Conservation (phyloP, 495 filamentous ascomycete species). For the Neurospora sp. region DNA sequence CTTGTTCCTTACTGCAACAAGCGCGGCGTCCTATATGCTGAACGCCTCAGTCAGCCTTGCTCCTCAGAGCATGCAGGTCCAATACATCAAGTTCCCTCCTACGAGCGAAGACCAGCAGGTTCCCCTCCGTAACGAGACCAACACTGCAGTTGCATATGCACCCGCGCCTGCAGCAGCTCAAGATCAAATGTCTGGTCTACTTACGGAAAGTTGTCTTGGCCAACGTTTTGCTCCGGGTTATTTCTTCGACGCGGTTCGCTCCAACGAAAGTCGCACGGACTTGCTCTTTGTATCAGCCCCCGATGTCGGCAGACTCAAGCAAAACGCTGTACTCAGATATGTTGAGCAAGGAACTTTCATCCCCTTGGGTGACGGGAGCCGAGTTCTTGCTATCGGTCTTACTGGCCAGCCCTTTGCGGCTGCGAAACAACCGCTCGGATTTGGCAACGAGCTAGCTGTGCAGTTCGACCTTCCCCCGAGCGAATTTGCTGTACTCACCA, state of each 20-base stretch:
- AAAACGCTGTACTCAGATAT: conserved; percentile 34
- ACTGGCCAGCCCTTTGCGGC: conserved; percentile 61
- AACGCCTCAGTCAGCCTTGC: conserved; percentile 47
- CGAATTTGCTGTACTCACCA: conserved; percentile 85
- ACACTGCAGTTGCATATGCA: conserved; percentile 15
- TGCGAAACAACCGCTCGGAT: conserved; percentile 59
- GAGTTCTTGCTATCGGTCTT: conserved; percentile 64
- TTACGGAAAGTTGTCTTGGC: conserved; percentile 25
- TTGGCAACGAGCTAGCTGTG: conserved; percentile 88
- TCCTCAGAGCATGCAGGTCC: conserved; percentile 92
- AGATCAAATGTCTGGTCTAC: background rate
- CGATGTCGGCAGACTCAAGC: conserved; percentile 71
- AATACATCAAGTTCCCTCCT: conserved; percentile 85
- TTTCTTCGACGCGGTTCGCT: conserved; percentile 67
- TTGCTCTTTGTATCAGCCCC: conserved; percentile 75
- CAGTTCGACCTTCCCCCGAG: conserved; percentile 76
- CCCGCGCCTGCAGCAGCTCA: background rate
- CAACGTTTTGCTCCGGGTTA: conserved; percentile 76
- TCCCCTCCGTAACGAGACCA: conserved; percentile 12
- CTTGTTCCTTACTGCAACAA: conserved; percentile 83
- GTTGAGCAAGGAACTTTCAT: conserved; percentile 71
- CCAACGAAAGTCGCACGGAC: conserved; percentile 41
- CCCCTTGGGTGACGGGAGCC: conserved; percentile 46
- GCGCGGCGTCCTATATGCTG: conserved; percentile 57
- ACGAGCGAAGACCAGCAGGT: conserved; percentile 12